Evolutionary conservation across 306 rosid species (phyloP).

Genomic region (Rosa chinensis): DNA sequence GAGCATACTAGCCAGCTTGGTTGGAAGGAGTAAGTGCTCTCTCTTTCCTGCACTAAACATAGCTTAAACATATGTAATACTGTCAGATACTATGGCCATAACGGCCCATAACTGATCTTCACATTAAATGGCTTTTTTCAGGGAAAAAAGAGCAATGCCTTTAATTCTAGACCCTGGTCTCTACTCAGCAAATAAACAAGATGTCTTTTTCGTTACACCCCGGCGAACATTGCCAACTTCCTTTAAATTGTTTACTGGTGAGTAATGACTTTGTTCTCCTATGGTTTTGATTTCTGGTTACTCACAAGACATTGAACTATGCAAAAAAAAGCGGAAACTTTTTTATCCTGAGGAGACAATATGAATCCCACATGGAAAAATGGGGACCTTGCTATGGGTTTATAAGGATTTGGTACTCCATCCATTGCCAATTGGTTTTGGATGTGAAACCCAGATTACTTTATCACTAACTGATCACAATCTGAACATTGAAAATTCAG

Average conservation of each 20-base stretch:
- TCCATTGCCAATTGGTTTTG: no score
- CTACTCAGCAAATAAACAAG: constrained; percentile 64
- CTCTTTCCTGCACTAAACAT: neutral
- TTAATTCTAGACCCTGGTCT: constrained; percentile 88
- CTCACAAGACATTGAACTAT: neutral
- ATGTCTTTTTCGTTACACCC: constrained; percentile 72
- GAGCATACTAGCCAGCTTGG: constrained; percentile 91
- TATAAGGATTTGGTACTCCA: no score
- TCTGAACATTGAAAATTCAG: neutral
- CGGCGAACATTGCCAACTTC: constrained; percentile 66
- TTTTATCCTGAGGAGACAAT: neutral
- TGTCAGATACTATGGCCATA: neutral
- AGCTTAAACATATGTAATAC: constrained; percentile 3
- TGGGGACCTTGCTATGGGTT: no score
- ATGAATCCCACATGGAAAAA: no score
- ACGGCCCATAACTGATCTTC: neutral
- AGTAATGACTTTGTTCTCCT: constrained; percentile 15
- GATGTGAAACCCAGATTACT: no score
- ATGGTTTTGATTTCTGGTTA: constrained; percentile 17
- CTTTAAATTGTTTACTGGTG: constrained; percentile 89
- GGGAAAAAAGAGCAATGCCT: constrained; percentile 86
- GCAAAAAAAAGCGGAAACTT: neutral
- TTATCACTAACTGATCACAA: neutral
- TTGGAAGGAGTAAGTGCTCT: constrained; percentile 75
- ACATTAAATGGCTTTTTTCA: constrained; percentile 32